phyloP scores from a whole-genome alignment of 768 basidiomycete species.

The Psilocybe subaeruginosa region DNA sequence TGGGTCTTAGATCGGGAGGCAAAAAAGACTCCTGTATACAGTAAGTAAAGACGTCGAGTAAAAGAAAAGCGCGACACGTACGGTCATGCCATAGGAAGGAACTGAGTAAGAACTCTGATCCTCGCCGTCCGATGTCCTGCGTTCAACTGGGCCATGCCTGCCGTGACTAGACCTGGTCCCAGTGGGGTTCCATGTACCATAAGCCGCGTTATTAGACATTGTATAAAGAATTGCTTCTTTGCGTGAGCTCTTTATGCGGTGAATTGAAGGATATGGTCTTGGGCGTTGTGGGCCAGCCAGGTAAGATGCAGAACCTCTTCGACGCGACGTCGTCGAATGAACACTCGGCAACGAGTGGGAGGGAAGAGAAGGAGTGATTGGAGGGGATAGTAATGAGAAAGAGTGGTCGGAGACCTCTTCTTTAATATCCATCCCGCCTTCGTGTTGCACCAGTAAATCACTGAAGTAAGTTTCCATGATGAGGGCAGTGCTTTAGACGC shows the following conservation, averaged over 20 bases:
- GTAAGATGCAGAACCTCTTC: constrained; percentile 33
- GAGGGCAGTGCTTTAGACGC: constrained; percentile 44
- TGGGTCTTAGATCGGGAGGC: constrained; percentile 31
- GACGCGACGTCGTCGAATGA: constrained; percentile 32
- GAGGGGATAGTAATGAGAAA: constrained; percentile 40
- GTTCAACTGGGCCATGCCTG: constrained; percentile 32
- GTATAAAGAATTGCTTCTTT: constrained; percentile 30
- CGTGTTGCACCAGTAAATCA: constrained; percentile 30
- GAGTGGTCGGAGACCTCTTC: constrained; percentile 40
- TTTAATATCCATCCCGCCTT: constrained; percentile 43
- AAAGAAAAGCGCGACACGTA: constrained; percentile 11
- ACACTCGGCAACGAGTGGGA: constrained; percentile 29
- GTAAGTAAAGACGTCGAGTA: constrained; percentile 3
- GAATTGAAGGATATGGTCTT: constrained; percentile 38
- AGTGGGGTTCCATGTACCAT: constrained; percentile 34
- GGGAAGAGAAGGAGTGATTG: constrained; percentile 28
- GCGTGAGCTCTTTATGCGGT: constrained; percentile 30
- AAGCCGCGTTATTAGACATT: constrained; percentile 39
- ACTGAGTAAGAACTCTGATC: constrained; percentile 33
- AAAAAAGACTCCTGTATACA: constrained; percentile 32
- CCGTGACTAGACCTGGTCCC: constrained; percentile 31
- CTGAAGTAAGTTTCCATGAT: constrained; percentile 39
- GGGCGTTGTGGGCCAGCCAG: constrained; percentile 37
- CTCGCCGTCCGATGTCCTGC: constrained; percentile 42
- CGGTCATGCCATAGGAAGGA: constrained; percentile 39